These are phyloP conservation scores for Globisporangium lucens DNA, from an alignment of 352 stramenopile genomes.

Conservation along the genomic window DNA sequence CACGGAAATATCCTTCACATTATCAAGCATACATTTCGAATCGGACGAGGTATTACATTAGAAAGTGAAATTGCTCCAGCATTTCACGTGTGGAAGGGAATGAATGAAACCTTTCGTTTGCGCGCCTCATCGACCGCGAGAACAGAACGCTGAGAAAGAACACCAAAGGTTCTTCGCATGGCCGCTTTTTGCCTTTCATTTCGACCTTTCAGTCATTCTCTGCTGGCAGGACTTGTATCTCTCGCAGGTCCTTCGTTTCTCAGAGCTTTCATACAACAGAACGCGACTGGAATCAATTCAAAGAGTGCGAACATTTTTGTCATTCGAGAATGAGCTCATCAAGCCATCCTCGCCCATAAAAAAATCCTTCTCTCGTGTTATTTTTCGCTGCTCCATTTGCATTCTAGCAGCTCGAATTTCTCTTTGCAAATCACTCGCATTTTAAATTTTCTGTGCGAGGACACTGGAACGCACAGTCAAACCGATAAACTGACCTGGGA, in stretches of 20 bases:
- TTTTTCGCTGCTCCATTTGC: background rate
- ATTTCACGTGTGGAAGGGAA: background rate
- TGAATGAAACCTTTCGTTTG: background rate
- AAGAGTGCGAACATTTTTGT: background rate
- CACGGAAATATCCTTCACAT: too few relatives aligned
- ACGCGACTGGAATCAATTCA: background rate
- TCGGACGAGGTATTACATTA: too few relatives aligned
- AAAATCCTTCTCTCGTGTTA: background rate
- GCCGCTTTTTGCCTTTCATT: too few relatives aligned
- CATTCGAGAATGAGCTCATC: background rate
- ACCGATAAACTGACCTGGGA: background rate
- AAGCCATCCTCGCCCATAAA: background rate
- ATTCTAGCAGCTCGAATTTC: background rate
- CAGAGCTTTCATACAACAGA: background rate
- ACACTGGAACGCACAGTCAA: background rate
- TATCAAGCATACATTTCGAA: too few relatives aligned
- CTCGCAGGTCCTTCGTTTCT: background rate
- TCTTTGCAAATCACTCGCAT: background rate
- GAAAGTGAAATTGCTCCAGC: too few relatives aligned
- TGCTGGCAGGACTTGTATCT: too few relatives aligned
- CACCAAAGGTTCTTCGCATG: too few relatives aligned
- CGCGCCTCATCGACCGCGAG: too few relatives aligned
- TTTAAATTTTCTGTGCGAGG: background rate
- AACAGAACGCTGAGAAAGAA: too few relatives aligned
- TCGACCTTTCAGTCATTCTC: too few relatives aligned